These are phyloP conservation scores for Colletotrichum chlorophyti DNA, from an alignment of 2,329 filamentous ascomycete genomes.

Conservation along the genomic window DNA sequence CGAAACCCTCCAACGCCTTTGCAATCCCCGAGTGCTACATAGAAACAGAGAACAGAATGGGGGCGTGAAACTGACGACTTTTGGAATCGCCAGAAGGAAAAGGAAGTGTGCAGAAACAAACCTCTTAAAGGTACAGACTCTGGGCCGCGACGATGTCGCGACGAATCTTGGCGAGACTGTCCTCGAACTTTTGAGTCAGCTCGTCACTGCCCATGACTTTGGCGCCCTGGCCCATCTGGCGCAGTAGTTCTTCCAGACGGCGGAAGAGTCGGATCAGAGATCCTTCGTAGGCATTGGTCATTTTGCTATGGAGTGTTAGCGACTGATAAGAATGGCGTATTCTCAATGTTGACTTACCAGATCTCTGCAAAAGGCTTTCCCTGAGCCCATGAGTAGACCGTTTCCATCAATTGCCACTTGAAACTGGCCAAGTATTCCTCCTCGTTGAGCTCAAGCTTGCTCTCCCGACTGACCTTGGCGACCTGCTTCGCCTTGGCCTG, in stretches of 20 bases:
- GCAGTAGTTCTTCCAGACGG: slow-evolving; percentile 88
- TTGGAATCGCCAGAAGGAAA: background rate
- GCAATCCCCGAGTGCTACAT: slow-evolving; percentile 17
- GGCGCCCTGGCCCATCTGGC: slow-evolving; percentile 93
- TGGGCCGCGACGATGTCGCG: slow-evolving; percentile 95
- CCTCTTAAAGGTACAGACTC: slow-evolving; percentile 82
- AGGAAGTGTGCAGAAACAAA: background rate
- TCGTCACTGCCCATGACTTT: slow-evolving; percentile 99
- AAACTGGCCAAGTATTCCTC: slow-evolving; percentile 90
- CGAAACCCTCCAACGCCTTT: slow-evolving; percentile 19
- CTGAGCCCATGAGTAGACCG: slow-evolving; percentile 89
- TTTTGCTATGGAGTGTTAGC: slow-evolving; percentile 72
- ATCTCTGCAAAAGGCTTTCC: slow-evolving; percentile 92
- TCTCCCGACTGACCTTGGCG: slow-evolving; percentile 93
- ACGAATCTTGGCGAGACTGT: slow-evolving; percentile 82
- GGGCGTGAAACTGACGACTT: background rate
- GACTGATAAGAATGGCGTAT: background rate
- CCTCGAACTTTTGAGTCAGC: slow-evolving; percentile 89
- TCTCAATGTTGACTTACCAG: slow-evolving; percentile 71
- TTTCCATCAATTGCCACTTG: slow-evolving; percentile 97
- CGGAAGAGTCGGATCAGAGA: slow-evolving; percentile 96
- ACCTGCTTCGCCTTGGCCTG: slow-evolving; percentile 86
- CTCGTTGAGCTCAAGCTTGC: slow-evolving; percentile 92
- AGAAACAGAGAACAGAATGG: slow-evolving; percentile 1
- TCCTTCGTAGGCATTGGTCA: slow-evolving; percentile 98